Base-by-base conservation (phyloP, 2,329 filamentous ascomycete genomes). In the Alternaria triticimaculans region DNA sequence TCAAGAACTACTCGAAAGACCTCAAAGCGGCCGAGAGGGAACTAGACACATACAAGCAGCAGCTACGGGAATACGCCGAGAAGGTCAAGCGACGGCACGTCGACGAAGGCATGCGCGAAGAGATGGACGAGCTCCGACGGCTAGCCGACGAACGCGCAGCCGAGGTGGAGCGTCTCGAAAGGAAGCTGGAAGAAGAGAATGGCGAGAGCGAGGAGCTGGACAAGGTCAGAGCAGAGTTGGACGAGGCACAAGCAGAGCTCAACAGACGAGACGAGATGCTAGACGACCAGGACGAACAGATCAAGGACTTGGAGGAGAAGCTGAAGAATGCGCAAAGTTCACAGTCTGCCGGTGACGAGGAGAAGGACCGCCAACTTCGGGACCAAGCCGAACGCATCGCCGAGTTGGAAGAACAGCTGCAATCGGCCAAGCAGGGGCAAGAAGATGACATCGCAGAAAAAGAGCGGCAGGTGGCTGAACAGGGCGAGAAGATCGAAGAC, bases 1-100 rank as follows among this genome's bases (percentile, higher is more conserved):
- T 99, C 18, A 89, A 92, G 70, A 89, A 90, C 68, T 96, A 95
- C 82, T 92, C 92, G 78, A 98, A 97, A 78, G 90, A 91, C 44
- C 84, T 99, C 11, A 88, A 88, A 20, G 87, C 89, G 21, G 94
- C 95, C 4, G 94, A 98, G 82, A 90, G 89, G 68, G 93, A 97
- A 64, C 86, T 98, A 3, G 94, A 97, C 76, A 86, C 87, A 62
- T 97, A 96, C 78, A 89, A 91, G 58, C 86, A 91, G 72, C 92
- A 97, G 77, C 89, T 97, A 68, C 82, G 90, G 60, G 92, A 96
- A 66, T 88, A 97, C 64, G 92, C 94, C 66, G 92, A 96, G 64
- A 92, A 91, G 73, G 87, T 93, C 58, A 93, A 93, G 80, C 88
- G 88, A 72, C 91, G 91, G 73, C 89, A 93, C 67, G 87, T 87